Percentiles rank a stretch among this genome's conserved stretches.
These are phyloP conservation scores for Wickerhamomyces alni DNA, from an alignment of 805 yeast species.

Conservation along the genomic window DNA sequence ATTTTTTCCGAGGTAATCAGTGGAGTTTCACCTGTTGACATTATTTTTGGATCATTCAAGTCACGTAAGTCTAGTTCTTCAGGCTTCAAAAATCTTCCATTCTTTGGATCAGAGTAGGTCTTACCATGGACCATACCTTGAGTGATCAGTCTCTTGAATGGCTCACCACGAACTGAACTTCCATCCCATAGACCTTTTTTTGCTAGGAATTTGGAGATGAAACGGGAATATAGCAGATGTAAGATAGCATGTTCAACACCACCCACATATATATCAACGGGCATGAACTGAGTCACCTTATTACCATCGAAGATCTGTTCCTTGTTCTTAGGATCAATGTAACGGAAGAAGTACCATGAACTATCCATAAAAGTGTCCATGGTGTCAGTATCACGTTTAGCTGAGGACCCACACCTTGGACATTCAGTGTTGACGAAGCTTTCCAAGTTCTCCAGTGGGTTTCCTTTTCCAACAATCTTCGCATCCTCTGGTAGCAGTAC, in stretches of 20 bases:
- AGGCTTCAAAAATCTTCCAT: slow-evolving; percentile 72
- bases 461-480: slow-evolving; percentile 43
- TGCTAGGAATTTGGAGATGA: slow-evolving; percentile 72
- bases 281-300: slow-evolving; percentile 50
- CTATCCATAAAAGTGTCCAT: slow-evolving; percentile 99
- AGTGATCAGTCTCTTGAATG: slow-evolving; percentile 72
- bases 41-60: slow-evolving; percentile 38
- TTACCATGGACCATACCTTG: slow-evolving; percentile 99
- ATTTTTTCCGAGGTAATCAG: slow-evolving; percentile 72
- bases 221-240: slow-evolving; percentile 82
- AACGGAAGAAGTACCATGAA: slow-evolving; percentile 93
- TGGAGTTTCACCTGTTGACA: slow-evolving; percentile 46
- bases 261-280: slow-evolving; percentile 88
- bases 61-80: slow-evolving; percentile 53
- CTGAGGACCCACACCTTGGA: slow-evolving; percentile 71
- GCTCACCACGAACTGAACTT: slow-evolving; percentile 57
- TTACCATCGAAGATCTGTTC: slow-evolving; percentile 45
- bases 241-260: slow-evolving; percentile 97
- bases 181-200: slow-evolving; percentile 69
- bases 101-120: slow-evolving; percentile 67
- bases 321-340: slow-evolving; percentile 64
- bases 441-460: slow-evolving; percentile 62
- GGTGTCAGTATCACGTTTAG: slow-evolving; percentile 90
- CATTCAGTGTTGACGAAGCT: slow-evolving; percentile 72
- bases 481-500: slow-evolving; percentile 65